These are phyloP conservation scores for Skeletonema costatum DNA, from an alignment of 108 stramenopile species.

Conservation along the genomic window DNA sequence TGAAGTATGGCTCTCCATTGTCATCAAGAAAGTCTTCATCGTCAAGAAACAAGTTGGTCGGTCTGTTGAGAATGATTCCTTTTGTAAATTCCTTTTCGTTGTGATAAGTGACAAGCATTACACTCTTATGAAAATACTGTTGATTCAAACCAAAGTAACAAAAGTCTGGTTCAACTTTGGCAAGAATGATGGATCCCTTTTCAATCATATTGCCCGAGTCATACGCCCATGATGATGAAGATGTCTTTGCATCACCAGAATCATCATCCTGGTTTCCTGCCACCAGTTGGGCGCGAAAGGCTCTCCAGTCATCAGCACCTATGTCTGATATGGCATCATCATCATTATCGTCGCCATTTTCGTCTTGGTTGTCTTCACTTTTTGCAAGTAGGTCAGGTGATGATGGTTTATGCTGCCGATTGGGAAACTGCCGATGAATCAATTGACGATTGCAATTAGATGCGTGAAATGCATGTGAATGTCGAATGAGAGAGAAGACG, in stretches of 20 bases:
- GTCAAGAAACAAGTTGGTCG: conserved; percentile 33
- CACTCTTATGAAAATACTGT: conserved; percentile 65
- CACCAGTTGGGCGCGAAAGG: conserved; percentile 50
- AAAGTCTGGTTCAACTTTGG: conserved; percentile 37
- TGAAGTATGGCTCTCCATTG: conserved; percentile 15
- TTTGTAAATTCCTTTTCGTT: conserved; percentile 56
- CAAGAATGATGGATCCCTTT: conserved; percentile 47
- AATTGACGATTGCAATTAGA: background rate
- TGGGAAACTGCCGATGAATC: background rate
- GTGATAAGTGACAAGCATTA: conserved; percentile 61
- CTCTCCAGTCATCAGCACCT: conserved; percentile 53
- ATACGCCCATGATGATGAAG: conserved; percentile 44
- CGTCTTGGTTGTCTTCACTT: background rate
- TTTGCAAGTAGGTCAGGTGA: too few relatives aligned
- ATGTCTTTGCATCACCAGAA: background rate
- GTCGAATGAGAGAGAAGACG: background rate
- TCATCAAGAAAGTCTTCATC: conserved; percentile 43
- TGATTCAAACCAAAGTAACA: conserved; percentile 54
- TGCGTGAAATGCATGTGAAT: background rate
- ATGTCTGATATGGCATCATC: conserved; percentile 2
- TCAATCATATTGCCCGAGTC: conserved; percentile 46
- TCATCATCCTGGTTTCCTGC: conserved; percentile 7
- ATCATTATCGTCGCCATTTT: background rate
- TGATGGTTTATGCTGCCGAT: too few relatives aligned
- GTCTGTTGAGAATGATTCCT: conserved; percentile 62